Evolutionary conservation across 495 filamentous ascomycete species (phyloP), one percentile per base, ranked within the genome.

Genomic region (Neurospora sp.): DNA sequence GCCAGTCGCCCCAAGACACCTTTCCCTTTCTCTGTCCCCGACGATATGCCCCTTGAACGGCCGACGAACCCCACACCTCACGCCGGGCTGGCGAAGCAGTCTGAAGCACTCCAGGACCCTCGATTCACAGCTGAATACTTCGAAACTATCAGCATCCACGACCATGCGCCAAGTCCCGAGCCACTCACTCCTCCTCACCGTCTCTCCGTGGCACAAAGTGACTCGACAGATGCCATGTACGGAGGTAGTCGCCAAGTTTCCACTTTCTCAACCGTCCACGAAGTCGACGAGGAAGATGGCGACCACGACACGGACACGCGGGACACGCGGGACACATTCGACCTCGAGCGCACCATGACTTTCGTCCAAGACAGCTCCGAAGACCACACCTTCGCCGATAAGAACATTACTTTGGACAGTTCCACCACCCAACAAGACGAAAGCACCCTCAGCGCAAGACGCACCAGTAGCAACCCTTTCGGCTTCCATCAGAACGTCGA

Each of bases 21-120:
- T 8, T 66, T 66, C 0, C 40, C 40, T 2, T 71, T 37, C 20
- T 35, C 20, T 1, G 12, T 18, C 4, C 39, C 69, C 0, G 14
- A 20, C 3, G 9, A 53, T 1, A 59, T 61, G 5, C 18, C 40
- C 16, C 20, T 3, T 18, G 71, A 73, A 20, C 68, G 74, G 16
- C 71, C 74, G 5, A 70, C 41, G 20, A 75, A 53, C 2, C 74
- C 74, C 0, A 73, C 71, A 6, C 74, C 71, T 9, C 73, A 70
- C 4, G 72, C 74, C 18, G 14, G 35, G 1, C 40, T 71, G 31
- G 38, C 39, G 4, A 75, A 73, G 40, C 68, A 70, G 6, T 75
- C 73, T 9, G 73, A 69, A 20, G 5, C 11, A 0, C 20, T 53
- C 2, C 18, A 53, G 14, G 53, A 66, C 35, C 27, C 53, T 9